A percentile compares a stretch with the other conserved stretches of the same genome.
Conservation (phyloP, 768 basidiomycete species). For the Boletus tomentosulus region DNA sequence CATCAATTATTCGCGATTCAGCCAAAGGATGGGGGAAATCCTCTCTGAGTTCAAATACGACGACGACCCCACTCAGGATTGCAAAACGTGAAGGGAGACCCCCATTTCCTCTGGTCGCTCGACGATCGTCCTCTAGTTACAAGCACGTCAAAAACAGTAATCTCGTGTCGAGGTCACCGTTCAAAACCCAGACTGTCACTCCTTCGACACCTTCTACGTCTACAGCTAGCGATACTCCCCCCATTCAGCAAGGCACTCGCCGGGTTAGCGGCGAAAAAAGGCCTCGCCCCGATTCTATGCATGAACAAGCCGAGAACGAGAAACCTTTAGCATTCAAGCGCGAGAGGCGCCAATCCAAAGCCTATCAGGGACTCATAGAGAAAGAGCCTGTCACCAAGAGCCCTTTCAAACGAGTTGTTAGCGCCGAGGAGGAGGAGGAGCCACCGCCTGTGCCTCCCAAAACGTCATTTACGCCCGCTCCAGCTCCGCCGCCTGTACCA, state of each 20-base stretch:
- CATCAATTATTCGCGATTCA: slow-evolving; percentile 58
- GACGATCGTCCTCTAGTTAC: slow-evolving; percentile 75
- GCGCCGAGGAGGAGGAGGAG: slow-evolving; percentile 29
- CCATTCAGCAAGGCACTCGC: slow-evolving; percentile 24
- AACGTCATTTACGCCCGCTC: background rate
- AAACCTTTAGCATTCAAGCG: slow-evolving; percentile 66
- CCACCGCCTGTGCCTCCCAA: slow-evolving; percentile 29
- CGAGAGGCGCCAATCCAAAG: slow-evolving; percentile 71
- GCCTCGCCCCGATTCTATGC: slow-evolving; percentile 66
- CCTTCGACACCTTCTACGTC: slow-evolving; percentile 32
- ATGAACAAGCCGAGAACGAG: slow-evolving; percentile 68
- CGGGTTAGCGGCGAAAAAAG: slow-evolving; percentile 77
- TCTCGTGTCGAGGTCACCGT: slow-evolving; percentile 83
- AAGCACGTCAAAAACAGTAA: slow-evolving; percentile 72
- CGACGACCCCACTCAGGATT: slow-evolving; percentile 67
- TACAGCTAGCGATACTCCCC: slow-evolving; percentile 5
- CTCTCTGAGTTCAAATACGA: slow-evolving; percentile 20
- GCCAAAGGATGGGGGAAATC: slow-evolving; percentile 60
- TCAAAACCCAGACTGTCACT: slow-evolving; percentile 63
- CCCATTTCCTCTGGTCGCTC: slow-evolving; percentile 51
- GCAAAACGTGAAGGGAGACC: slow-evolving; percentile 58
- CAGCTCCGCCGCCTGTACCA: slow-evolving; percentile 9
- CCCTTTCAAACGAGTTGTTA: slow-evolving; percentile 53
- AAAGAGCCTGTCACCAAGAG: slow-evolving; percentile 80
- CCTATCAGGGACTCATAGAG: slow-evolving; percentile 67